These are phyloP conservation scores for Cyclotella cryptica DNA, from an alignment of 108 stramenopile species.

Conservation along the genomic window DNA sequence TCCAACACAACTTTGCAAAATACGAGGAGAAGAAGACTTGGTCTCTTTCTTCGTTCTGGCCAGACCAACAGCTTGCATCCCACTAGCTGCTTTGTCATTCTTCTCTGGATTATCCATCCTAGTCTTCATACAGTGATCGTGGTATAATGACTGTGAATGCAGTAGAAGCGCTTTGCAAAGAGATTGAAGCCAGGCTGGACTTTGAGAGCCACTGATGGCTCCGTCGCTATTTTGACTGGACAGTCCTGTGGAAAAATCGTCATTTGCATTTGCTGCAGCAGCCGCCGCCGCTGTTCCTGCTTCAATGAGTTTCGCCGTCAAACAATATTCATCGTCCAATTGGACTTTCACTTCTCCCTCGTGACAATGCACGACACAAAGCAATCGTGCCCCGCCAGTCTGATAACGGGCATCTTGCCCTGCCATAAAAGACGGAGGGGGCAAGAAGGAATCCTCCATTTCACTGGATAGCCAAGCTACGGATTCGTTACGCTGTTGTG, in stretches of 20 bases:
- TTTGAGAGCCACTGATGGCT: slow-evolving; percentile 72
- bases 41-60: slow-evolving; percentile 56
- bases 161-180: slow-evolving; percentile 80
- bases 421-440: slow-evolving; percentile 69
- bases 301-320: slow-evolving; percentile 83
- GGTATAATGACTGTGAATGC: slow-evolving; percentile 84
- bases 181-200: slow-evolving; percentile 61
- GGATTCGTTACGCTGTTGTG: slow-evolving; percentile 28
- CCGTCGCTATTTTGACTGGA: background rate
- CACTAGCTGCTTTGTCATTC: slow-evolving; percentile 15
- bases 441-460: slow-evolving; percentile 81
- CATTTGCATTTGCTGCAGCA: slow-evolving; percentile 9
- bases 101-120: slow-evolving; percentile 12
- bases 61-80: slow-evolving; percentile 46
- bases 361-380: slow-evolving; percentile 83
- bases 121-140: slow-evolving; percentile 71
- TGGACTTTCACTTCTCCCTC: slow-evolving; percentile 91
- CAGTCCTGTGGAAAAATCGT: background rate
- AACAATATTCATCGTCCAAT: slow-evolving; percentile 81
- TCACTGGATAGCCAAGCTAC: slow-evolving; percentile 81
- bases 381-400: slow-evolving; percentile 45
- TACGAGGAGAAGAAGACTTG: slow-evolving; percentile 54
- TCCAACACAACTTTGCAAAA: slow-evolving; percentile 72
- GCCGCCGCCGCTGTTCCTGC: slow-evolving; percentile 58
- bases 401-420: slow-evolving; percentile 39